Percentiles rank a stretch among this genome's conserved stretches.
Conservation (phyloP, 768 basidiomycete genomes). For the Dendrothele bispora region DNA sequence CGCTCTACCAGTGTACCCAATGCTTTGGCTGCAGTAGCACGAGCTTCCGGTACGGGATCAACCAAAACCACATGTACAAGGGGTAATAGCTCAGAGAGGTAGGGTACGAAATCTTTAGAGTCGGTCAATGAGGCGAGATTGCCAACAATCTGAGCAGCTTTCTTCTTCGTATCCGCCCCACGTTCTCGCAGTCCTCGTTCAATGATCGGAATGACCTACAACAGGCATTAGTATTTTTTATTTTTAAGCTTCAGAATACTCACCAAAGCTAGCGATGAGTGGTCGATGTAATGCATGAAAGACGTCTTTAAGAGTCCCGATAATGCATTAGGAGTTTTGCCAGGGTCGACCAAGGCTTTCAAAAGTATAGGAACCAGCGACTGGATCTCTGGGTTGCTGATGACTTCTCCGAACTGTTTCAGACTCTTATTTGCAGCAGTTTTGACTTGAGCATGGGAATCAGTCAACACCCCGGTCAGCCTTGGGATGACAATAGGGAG, state of each 20-base stretch:
- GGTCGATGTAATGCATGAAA: constrained; percentile 97
- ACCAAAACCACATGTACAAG: constrained; percentile 90
- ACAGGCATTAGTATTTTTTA: neutral
- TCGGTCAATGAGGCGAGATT: constrained; percentile 91
- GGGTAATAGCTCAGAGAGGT: constrained; percentile 85
- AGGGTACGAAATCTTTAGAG: constrained; percentile 91
- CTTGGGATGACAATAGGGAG: constrained; percentile 95
- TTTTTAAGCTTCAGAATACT: constrained; percentile 22
- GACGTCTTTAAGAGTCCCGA: constrained; percentile 88
- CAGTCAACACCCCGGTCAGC: constrained; percentile 92
- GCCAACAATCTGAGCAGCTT: constrained; percentile 96
- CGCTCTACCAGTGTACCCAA: constrained; percentile 96
- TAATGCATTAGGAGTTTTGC: constrained; percentile 84
- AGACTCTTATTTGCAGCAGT: constrained; percentile 90
- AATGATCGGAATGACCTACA: constrained; percentile 88
- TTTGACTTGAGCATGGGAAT: constrained; percentile 96
- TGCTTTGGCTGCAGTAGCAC: constrained; percentile 96
- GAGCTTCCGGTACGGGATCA: constrained; percentile 96
- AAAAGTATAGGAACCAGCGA: constrained; percentile 84
- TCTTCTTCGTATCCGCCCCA: constrained; percentile 91
- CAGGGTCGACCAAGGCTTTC: constrained; percentile 94
- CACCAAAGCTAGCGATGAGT: constrained; percentile 91
- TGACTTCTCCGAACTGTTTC: constrained; percentile 98
- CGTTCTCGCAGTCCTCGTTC: constrained; percentile 92
- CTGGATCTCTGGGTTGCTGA: constrained; percentile 96